Evolutionary conservation across 1,284 basidiomycete species (phyloP).

Genomic region (Ustilago nuda): DNA sequence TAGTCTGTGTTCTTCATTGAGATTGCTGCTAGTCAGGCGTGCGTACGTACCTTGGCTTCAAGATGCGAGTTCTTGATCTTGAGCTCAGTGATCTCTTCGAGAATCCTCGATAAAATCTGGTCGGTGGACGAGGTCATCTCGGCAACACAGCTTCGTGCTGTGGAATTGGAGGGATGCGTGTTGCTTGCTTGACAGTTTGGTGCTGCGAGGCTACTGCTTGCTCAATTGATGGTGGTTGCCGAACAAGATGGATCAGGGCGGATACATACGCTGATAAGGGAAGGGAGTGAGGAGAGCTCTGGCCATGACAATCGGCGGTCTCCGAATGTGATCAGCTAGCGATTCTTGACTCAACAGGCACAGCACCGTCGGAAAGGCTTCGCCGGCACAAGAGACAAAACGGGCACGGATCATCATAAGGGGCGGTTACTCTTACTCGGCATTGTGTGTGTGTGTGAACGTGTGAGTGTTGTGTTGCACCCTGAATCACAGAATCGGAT

Average conservation of each 20-base stretch:
- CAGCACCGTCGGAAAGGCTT: background rate
- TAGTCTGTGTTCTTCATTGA: background rate
- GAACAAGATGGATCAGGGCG: background rate
- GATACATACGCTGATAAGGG: background rate
- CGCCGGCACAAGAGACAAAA: background rate
- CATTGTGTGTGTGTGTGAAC: background rate
- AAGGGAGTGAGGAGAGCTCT: background rate
- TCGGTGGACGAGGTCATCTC: slow-evolving; percentile 42
- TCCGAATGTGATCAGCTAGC: slow-evolving; percentile 1
- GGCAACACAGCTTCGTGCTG: background rate
- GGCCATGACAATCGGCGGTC: slow-evolving; percentile 12
- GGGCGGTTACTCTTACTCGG: slow-evolving; percentile 3
- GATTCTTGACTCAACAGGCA: background rate
- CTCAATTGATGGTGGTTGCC: background rate
- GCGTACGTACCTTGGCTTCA: slow-evolving; percentile 55
- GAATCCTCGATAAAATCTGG: slow-evolving; percentile 51
- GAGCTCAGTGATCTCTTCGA: slow-evolving; percentile 61
- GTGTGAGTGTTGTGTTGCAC: background rate
- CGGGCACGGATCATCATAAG: slow-evolving; percentile 12
- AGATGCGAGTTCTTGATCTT: slow-evolving; percentile 59
- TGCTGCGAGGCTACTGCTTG: background rate
- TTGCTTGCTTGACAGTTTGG: background rate
- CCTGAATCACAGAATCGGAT: slow-evolving; percentile 7
- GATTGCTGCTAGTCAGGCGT: background rate
- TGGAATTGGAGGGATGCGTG: background rate